A percentile compares a stretch with the other conserved stretches of the same genome.
phyloP scores from a whole-genome alignment of 352 stramenopile genomes.

The Phytophthora citricola region DNA sequence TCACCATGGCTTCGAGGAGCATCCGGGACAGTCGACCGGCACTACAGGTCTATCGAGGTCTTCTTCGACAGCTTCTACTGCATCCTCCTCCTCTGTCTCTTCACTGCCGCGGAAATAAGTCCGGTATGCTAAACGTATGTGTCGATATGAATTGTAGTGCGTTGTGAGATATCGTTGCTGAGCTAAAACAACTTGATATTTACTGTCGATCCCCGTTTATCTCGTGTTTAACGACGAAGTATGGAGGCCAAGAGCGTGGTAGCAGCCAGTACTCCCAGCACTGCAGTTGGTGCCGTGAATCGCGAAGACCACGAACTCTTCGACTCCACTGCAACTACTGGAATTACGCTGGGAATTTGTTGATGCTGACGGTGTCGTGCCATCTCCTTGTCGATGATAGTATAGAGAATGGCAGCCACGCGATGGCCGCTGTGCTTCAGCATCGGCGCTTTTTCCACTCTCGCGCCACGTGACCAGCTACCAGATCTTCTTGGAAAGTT shows the following conservation, averaged over 20 bases:
- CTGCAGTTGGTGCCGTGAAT: conserved; percentile 21
- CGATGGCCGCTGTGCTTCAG: conserved; percentile 86
- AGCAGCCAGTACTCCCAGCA: conserved; percentile 34
- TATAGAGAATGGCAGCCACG: conserved; percentile 84
- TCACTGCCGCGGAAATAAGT: conserved; percentile 29
- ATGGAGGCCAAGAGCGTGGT: conserved; percentile 36
- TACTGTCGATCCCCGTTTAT: conserved; percentile 10
- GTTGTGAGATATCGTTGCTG: conserved; percentile 24
- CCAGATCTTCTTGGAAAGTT: conserved; percentile 75
- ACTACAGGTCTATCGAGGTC: conserved; percentile 11
- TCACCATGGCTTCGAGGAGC: conserved; percentile 83
- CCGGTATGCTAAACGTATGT: conserved; percentile 14
- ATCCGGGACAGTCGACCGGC: conserved; percentile 38
- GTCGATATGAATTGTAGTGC: conserved; percentile 28
- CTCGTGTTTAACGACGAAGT: conserved; percentile 21
- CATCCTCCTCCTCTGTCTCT: conserved; percentile 30
- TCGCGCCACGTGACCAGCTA: conserved; percentile 40
- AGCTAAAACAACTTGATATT: conserved; percentile 23
- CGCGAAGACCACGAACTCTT: conserved; percentile 5
- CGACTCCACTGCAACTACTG: conserved; percentile 1
- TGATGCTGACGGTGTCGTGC: conserved; percentile 44
- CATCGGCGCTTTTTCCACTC: conserved; percentile 87
- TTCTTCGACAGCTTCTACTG: conserved; percentile 22
- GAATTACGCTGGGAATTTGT: conserved; percentile 6
- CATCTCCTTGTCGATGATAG: conserved; percentile 88